Conservation (phyloP, 257 asterid genomes). For the Solanum etuberosum region DNA sequence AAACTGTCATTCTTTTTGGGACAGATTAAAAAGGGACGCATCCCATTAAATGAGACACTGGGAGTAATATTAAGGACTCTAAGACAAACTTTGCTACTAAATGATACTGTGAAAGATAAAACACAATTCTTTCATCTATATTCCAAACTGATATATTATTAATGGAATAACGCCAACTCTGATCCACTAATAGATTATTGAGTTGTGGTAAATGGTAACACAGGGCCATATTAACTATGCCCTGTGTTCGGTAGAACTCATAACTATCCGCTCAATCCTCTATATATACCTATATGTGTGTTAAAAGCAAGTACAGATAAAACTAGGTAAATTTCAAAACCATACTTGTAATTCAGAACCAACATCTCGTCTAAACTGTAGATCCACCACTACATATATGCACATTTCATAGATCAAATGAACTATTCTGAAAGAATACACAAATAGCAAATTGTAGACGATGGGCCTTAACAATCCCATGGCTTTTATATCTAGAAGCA, state of each 20-base stretch:
- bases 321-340: background rate
- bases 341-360: background rate
- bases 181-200: background rate
- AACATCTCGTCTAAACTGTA: background rate
- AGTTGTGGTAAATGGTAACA: background rate
- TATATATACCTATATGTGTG: background rate
- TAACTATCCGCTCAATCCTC: background rate
- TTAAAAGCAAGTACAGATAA: background rate
- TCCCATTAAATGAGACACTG: background rate
- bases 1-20: background rate
- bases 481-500: background rate
- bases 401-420: background rate
- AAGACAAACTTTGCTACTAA: background rate
- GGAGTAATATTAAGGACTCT: background rate
- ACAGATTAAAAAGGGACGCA: background rate
- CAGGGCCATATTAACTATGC: background rate
- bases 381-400: background rate
- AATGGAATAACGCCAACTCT: background rate
- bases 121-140: background rate
- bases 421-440: background rate
- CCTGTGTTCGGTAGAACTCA: background rate
- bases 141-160: background rate
- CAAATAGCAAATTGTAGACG: background rate
- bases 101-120: background rate
- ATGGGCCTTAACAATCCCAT: background rate